Evolutionary conservation across 495 filamentous ascomycete genomes (phyloP).

Genomic region (Penicillium canariense): DNA sequence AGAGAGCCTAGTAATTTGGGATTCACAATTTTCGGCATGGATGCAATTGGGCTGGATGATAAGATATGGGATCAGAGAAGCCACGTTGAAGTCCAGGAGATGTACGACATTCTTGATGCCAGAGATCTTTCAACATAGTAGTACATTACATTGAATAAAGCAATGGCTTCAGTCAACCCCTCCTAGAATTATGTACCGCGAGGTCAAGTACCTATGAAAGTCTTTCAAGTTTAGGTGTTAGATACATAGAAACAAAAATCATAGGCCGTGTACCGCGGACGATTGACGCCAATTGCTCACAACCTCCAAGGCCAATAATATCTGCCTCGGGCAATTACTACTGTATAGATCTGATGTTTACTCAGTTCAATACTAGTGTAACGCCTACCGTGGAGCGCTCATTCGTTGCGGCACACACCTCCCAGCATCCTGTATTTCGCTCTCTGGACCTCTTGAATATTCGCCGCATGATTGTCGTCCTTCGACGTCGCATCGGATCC

Average conservation of each 20-base stretch:
- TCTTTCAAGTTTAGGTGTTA: constrained; percentile 1
- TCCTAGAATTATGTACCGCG: constrained; percentile 2
- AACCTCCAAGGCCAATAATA: too few relatives aligned
- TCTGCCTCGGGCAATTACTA: too few relatives aligned
- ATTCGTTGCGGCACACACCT: constrained; percentile 3
- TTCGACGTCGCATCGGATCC: not conserved
- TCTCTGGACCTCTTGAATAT: constrained; percentile 3
- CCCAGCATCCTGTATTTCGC: constrained; percentile 7
- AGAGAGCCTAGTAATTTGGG: constrained; percentile 5
- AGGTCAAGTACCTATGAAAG: constrained; percentile 1
- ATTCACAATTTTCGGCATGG: constrained; percentile 4
- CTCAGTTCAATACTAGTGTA: not conserved
- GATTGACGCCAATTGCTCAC: too few relatives aligned
- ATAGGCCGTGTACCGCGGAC: not conserved
- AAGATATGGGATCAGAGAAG: constrained; percentile 5
- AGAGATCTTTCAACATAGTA: constrained; percentile 7
- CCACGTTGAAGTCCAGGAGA: constrained; percentile 6
- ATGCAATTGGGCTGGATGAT: constrained; percentile 4
- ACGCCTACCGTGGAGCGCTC: constrained; percentile 1
- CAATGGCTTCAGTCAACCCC: constrained; percentile 6
- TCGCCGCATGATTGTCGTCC: constrained; percentile 5
- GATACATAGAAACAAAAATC: constrained; percentile 2
- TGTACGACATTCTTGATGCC: constrained; percentile 9
- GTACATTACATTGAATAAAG: constrained; percentile 6
- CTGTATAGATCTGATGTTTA: too few relatives aligned